Evolutionary conservation across 208 protist genomes (phyloP).

Genomic region (Trypanosoma conorhini): DNA sequence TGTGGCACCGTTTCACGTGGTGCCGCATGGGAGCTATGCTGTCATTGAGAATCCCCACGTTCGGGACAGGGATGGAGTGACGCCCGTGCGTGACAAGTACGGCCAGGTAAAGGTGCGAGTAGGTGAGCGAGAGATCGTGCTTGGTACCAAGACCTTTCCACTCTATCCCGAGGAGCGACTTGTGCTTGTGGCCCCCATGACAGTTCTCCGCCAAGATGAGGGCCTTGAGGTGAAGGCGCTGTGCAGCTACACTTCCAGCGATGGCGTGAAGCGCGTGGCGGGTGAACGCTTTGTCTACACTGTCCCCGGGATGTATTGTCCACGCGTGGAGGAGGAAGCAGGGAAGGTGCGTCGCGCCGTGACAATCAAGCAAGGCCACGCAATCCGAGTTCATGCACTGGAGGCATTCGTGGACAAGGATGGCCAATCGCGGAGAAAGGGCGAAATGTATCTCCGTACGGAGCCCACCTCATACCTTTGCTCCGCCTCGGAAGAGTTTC

Average conservation of each 20-base stretch:
- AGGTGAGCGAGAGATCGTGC: conserved; percentile 88
- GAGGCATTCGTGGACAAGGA: conserved; percentile 39
- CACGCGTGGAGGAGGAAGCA: conserved; percentile 61
- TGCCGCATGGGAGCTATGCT: conserved; percentile 58
- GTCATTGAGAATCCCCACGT: conserved; percentile 60
- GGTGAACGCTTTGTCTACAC: conserved; percentile 56
- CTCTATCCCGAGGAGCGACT: conserved; percentile 91
- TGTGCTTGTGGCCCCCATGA: conserved; percentile 46
- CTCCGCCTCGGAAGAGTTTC: conserved; percentile 76
- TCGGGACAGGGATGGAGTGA: conserved; percentile 20
- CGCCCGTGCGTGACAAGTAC: conserved; percentile 49
- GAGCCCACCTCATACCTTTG: conserved; percentile 68
- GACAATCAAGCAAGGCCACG: conserved; percentile 29
- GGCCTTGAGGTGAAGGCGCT: conserved; percentile 53
- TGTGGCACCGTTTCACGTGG: conserved; percentile 52
- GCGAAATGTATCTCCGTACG: conserved; percentile 74
- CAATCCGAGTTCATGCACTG: conserved; percentile 46
- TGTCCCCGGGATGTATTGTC: conserved; percentile 78
- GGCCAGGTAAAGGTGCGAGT: conserved; percentile 80
- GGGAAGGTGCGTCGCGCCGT: conserved; percentile 36
- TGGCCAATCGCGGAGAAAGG: conserved; percentile 38
- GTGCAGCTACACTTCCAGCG: conserved; percentile 54
- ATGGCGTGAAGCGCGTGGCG: conserved; percentile 23
- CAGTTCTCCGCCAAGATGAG: conserved; percentile 56
- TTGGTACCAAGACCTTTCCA: conserved; percentile 80